Percentiles rank a stretch among this genome's conserved stretches.
Conservation (phyloP, 768 basidiomycete species). For the Suillus americanus region DNA sequence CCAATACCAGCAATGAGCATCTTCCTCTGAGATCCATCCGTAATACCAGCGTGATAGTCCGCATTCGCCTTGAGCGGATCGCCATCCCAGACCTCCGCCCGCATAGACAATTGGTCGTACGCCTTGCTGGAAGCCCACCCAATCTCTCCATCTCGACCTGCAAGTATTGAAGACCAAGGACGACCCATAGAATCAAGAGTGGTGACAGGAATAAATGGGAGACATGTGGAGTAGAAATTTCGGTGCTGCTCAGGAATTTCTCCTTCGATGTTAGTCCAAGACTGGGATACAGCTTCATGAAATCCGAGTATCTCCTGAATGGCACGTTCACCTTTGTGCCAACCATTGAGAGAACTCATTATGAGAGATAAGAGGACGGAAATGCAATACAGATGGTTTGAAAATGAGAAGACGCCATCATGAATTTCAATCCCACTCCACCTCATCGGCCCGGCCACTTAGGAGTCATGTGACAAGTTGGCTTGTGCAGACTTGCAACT, state of each 20-base stretch:
- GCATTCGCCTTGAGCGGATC: constrained; percentile 44
- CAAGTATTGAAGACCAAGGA: constrained; percentile 62
- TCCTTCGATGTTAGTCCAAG: constrained; percentile 41
- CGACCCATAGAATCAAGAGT: constrained; percentile 48
- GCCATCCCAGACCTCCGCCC: constrained; percentile 49
- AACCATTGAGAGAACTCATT: constrained; percentile 32
- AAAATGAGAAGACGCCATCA: not conserved
- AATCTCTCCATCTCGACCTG: constrained; percentile 41
- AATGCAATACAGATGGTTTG: not conserved
- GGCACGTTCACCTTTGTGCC: constrained; percentile 48
- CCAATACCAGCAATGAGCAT: constrained; percentile 59
- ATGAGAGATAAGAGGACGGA: not conserved
- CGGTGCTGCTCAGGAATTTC: constrained; percentile 53
- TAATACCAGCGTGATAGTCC: constrained; percentile 1
- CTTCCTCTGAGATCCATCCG: constrained; percentile 15
- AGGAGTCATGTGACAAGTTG: not conserved
- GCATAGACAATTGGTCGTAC: constrained; percentile 36
- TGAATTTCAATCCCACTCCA: not conserved
- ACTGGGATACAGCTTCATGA: constrained; percentile 33
- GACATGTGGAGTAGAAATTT: constrained; percentile 44
- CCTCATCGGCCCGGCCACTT: not conserved
- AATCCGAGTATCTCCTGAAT: constrained; percentile 50
- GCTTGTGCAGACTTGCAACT: not conserved
- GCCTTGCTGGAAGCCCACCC: constrained; percentile 43
- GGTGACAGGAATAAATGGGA: constrained; percentile 58